These are phyloP conservation scores for Dendrobium chrysotoxum DNA, from an alignment of 106 monocot species.

Conservation along the genomic window DNA sequence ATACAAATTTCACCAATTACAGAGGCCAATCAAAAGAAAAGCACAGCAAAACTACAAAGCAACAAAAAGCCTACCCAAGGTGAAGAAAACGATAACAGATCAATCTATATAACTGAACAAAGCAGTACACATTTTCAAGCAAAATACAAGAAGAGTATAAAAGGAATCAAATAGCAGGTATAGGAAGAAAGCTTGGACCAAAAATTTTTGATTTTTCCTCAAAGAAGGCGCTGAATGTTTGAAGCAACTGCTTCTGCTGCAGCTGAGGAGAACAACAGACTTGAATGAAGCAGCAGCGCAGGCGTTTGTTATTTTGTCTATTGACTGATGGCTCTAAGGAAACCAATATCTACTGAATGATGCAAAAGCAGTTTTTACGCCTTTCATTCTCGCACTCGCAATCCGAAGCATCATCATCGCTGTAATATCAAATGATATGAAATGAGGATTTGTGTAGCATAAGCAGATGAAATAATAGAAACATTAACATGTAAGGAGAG, in stretches of 20 bases:
- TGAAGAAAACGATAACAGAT: not conserved
- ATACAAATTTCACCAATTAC: too few relatives aligned
- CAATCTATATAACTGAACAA: not conserved
- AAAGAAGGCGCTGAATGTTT: not conserved
- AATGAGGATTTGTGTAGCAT: not conserved
- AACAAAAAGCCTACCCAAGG: not conserved
- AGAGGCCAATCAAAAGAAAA: too few relatives aligned
- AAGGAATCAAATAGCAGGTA: too few relatives aligned
- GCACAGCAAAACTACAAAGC: too few relatives aligned
- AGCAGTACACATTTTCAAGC: not conserved
- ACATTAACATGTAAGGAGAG: not conserved
- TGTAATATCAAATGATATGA: not conserved
- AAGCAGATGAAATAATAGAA: not conserved
- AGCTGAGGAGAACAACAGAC: not conserved
- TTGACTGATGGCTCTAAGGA: not conserved
- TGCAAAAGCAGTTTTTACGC: not conserved
- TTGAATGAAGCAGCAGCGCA: conserved; percentile 1
- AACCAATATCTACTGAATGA: not conserved
- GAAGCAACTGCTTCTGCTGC: not conserved
- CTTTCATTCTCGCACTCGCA: not conserved
- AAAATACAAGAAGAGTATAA: not conserved
- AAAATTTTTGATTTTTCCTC: not conserved
- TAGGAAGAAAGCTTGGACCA: too few relatives aligned
- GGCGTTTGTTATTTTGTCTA: not conserved
- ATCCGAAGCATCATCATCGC: not conserved